Conservation (phyloP, 208 protist genomes). For the Balamuthia mandrillaris region DNA sequence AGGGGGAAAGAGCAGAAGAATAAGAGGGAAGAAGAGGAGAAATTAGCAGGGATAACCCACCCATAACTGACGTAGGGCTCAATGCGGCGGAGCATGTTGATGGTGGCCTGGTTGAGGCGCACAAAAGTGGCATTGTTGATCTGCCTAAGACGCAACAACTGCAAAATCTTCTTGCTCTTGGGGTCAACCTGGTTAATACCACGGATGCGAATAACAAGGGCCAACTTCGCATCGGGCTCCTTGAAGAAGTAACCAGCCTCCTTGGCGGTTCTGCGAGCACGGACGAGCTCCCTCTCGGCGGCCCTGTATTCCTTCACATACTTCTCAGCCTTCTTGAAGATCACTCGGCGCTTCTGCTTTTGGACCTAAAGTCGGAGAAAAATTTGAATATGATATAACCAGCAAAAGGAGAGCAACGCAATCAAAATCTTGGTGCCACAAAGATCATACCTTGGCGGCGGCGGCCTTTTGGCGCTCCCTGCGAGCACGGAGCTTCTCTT, state of each 20-base stretch:
- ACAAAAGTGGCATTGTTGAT: conserved; percentile 99
- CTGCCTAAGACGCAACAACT: conserved; percentile 96
- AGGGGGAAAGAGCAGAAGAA: background rate
- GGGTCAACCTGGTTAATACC: conserved; percentile 97
- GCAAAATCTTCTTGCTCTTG: conserved; percentile 97
- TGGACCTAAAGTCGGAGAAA: no score
- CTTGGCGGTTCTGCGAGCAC: conserved; percentile 83
- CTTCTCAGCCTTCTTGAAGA: conserved; percentile 81
- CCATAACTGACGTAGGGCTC: conserved; percentile 99
- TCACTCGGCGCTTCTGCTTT: conserved; percentile 48
- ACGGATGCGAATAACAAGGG: conserved; percentile 97
- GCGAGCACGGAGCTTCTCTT: background rate
- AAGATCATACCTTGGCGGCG: background rate
- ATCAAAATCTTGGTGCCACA: no score
- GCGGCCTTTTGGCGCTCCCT: background rate
- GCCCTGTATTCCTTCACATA: conserved; percentile 94
- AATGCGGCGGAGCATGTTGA: conserved; percentile 97
- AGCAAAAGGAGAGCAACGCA: background rate
- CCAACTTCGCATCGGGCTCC: conserved; percentile 96
- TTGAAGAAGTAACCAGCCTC: conserved; percentile 93
- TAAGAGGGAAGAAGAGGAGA: background rate
- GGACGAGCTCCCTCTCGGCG: conserved; percentile 82
- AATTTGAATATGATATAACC: no score
- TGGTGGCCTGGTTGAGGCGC: conserved; percentile 97
- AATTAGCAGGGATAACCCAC: conserved; percentile 13